Conservation (phyloP, 1,284 basidiomycete species). For the Microbotryum silenes-acaulis region DNA sequence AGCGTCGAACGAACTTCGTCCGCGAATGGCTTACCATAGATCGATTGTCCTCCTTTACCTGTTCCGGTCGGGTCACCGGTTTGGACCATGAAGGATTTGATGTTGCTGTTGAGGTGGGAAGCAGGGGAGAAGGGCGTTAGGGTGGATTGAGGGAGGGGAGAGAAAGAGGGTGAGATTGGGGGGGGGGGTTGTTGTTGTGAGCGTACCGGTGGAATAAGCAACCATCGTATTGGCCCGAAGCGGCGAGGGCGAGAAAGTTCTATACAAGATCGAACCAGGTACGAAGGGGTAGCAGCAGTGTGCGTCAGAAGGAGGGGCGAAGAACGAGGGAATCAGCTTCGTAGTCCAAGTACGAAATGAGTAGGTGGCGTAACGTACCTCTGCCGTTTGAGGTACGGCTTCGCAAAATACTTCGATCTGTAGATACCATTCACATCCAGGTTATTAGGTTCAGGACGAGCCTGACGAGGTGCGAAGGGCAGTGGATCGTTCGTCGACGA, state of each 20-base stretch:
- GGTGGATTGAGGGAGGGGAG: not conserved
- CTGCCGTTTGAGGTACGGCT: conserved; percentile 83
- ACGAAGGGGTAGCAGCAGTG: too few relatives aligned
- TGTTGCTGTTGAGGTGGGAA: conserved; percentile 52
- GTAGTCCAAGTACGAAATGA: too few relatives aligned
- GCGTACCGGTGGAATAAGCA: conserved; percentile 70
- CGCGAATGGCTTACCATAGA: conserved; percentile 65
- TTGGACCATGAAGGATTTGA: conserved; percentile 83
- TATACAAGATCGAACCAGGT: conserved; percentile 38
- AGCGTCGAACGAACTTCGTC: conserved; percentile 87
- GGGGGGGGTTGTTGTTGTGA: too few relatives aligned
- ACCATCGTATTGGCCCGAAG: conserved; percentile 76
- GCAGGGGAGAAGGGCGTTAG: too few relatives aligned
- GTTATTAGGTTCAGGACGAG: not conserved
- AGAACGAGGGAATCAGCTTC: too few relatives aligned
- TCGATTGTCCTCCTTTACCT: conserved; percentile 48
- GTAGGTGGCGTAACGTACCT: conserved; percentile 48
- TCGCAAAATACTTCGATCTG: conserved; percentile 97
- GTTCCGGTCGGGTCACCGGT: conserved; percentile 43
- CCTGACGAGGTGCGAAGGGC: too few relatives aligned
- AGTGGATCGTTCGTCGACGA: too few relatives aligned
- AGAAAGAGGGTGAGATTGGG: not conserved
- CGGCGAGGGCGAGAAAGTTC: conserved; percentile 93
- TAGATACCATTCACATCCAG: not conserved
- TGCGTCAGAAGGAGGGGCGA: too few relatives aligned